Evolutionary conservation across 2,329 filamentous ascomycete species (phyloP).

Genomic region (Dryadomyces quercivorus): DNA sequence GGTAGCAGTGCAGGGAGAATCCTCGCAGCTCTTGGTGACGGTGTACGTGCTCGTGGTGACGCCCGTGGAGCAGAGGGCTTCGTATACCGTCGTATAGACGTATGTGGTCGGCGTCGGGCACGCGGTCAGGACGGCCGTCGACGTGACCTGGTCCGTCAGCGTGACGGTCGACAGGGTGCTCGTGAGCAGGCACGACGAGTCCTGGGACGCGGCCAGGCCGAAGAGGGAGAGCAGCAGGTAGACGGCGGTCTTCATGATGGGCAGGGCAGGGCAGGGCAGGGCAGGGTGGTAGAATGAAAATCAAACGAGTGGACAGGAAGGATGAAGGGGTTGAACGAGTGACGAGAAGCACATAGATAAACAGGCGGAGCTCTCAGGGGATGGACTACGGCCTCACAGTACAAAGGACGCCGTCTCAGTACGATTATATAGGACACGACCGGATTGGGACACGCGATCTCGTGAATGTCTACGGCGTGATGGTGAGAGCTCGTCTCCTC

Average conservation of each 20-base stretch:
- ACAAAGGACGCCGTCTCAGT: no score
- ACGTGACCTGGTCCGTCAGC: neutral
- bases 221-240: neutral
- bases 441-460: no score
- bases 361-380: neutral
- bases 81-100: constrained; percentile 10
- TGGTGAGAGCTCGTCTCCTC: no score
- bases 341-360: neutral
- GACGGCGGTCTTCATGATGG: neutral
- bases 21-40: constrained; percentile 12
- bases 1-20: constrained; percentile 6
- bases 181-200: constrained; percentile 5
- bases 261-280: no score
- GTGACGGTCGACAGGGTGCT: constrained; percentile 9
- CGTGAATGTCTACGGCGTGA: no score
- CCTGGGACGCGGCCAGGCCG: neutral
- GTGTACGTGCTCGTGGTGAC: constrained; percentile 10
- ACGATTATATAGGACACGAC: no score
- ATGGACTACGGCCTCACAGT: no score
- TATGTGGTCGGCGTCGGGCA: constrained; percentile 4
- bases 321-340: neutral
- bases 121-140: neutral
- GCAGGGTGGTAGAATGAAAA: neutral
- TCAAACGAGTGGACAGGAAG: neutral
- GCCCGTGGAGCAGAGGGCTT: constrained; percentile 7